These are phyloP conservation scores for Bolboschoenoplectus hybrid DNA, from an alignment of 202 grass and related monocot species.

Conservation along the genomic window DNA sequence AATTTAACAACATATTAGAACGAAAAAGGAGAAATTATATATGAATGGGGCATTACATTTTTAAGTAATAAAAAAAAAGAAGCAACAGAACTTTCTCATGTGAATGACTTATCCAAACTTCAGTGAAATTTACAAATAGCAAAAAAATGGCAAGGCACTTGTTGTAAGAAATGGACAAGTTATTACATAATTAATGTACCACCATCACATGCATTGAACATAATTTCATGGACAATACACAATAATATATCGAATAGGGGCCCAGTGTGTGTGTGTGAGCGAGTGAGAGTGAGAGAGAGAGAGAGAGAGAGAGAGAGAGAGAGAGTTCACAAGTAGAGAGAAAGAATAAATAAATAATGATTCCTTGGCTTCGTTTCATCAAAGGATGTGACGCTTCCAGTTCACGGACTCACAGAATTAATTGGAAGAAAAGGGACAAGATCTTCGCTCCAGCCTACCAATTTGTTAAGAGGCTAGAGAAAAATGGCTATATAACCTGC, in stretches of 20 bases:
- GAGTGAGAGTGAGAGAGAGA: too few relatives aligned
- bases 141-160: not conserved
- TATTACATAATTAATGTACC: not conserved
- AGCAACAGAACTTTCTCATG: too few relatives aligned
- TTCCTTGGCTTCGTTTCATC: not conserved
- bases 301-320: too few relatives aligned
- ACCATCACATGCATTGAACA: not conserved
- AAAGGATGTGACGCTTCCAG: slow-evolving; percentile 5
- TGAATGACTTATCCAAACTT: too few relatives aligned
- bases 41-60: too few relatives aligned
- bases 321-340: not conserved
- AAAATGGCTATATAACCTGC: not conserved
- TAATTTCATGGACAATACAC: not conserved
- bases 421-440: not conserved
- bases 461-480: not conserved
- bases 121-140: not conserved
- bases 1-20: not conserved
- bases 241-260: too few relatives aligned
- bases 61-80: too few relatives aligned
- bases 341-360: not conserved
- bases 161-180: not conserved
- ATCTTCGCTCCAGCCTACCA: not conserved
- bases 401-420: slow-evolving; percentile 4
- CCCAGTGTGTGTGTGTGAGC: too few relatives aligned
- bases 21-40: not conserved